These are phyloP conservation scores for Myriosclerotinia duriaeana DNA, from an alignment of 2,329 filamentous ascomycete genomes.

Conservation along the genomic window DNA sequence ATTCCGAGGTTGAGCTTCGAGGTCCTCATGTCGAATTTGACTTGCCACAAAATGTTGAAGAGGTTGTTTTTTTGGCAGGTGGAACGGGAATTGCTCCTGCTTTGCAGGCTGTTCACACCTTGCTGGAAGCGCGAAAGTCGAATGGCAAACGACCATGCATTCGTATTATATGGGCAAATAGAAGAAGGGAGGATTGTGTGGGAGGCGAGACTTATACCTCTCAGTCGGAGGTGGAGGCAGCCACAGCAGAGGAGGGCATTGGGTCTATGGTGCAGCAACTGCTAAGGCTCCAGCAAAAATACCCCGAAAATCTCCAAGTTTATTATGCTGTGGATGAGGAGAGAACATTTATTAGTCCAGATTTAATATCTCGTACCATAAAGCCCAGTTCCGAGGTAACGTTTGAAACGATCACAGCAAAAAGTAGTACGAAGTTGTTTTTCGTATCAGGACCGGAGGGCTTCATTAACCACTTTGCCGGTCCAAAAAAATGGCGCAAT, in stretches of 20 bases:
- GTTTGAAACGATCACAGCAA: no score
- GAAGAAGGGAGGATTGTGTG: slow-evolving; percentile 62
- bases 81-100: slow-evolving; percentile 92
- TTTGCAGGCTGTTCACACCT: slow-evolving; percentile 70
- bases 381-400: background rate
- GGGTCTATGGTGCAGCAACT: slow-evolving; percentile 62
- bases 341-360: slow-evolving; percentile 59
- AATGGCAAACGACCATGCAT: slow-evolving; percentile 50
- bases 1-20: slow-evolving; percentile 69
- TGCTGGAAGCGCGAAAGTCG: slow-evolving; percentile 47
- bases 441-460: slow-evolving; percentile 28
- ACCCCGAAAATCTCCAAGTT: slow-evolving; percentile 59
- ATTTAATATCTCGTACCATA: slow-evolving; percentile 47
- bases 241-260: slow-evolving; percentile 30
- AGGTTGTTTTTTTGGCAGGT: slow-evolving; percentile 72
- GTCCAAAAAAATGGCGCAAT: slow-evolving; percentile 11
- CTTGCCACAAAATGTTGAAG: slow-evolving; percentile 52
- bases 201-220: slow-evolving; percentile 54
- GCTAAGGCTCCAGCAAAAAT: slow-evolving; percentile 57
- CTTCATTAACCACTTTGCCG: slow-evolving; percentile 18
- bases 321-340: slow-evolving; percentile 85
- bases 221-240: background rate
- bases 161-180: slow-evolving; percentile 80
- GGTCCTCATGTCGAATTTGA: slow-evolving; percentile 73
- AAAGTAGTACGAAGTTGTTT: slow-evolving; percentile 51